Conservation (phyloP, 805 yeast genomes). For the Kockiozyma suomiensis region DNA sequence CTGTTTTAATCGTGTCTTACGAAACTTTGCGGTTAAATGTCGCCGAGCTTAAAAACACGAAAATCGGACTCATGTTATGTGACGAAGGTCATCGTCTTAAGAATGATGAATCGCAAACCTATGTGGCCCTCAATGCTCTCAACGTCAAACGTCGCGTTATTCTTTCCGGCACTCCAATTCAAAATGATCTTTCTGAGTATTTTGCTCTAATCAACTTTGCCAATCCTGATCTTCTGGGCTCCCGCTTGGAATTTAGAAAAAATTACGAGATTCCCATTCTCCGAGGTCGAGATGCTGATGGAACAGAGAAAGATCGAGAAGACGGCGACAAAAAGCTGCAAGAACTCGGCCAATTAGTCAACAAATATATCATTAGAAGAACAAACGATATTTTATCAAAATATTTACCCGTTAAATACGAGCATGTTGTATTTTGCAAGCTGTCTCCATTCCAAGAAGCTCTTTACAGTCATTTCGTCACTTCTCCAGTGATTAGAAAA, state of each 20-base stretch:
- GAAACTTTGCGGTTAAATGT: conserved; percentile 90
- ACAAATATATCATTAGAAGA: conserved; percentile 88
- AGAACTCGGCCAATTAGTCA: conserved; percentile 74
- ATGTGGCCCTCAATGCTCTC: conserved; percentile 80
- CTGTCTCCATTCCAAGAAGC: conserved; percentile 74
- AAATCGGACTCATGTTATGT: conserved; percentile 82
- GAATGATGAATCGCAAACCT: conserved; percentile 90
- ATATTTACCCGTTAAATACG: conserved; percentile 93
- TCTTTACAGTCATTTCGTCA: conserved; percentile 71
- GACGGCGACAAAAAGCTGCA: conserved; percentile 69
- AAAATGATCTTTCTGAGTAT: conserved; percentile 88
- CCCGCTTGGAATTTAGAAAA: conserved; percentile 79
- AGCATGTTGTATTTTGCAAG: conserved; percentile 92
- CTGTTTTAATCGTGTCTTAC: conserved; percentile 90
- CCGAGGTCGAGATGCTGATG: conserved; percentile 85
- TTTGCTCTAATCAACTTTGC: conserved; percentile 89
- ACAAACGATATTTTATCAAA: conserved; percentile 93
- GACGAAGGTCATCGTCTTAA: conserved; percentile 85
- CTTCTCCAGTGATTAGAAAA: conserved; percentile 74
- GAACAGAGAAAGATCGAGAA: conserved; percentile 74
- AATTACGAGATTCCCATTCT: conserved; percentile 81
- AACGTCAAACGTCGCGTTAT: conserved; percentile 88
- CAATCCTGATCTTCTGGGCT: conserved; percentile 89
- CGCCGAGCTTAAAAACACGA: conserved; percentile 69
- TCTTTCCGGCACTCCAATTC: conserved; percentile 95